Evolutionary conservation across 208 protist genomes (phyloP).

Genomic region (Polymyxa betae): DNA sequence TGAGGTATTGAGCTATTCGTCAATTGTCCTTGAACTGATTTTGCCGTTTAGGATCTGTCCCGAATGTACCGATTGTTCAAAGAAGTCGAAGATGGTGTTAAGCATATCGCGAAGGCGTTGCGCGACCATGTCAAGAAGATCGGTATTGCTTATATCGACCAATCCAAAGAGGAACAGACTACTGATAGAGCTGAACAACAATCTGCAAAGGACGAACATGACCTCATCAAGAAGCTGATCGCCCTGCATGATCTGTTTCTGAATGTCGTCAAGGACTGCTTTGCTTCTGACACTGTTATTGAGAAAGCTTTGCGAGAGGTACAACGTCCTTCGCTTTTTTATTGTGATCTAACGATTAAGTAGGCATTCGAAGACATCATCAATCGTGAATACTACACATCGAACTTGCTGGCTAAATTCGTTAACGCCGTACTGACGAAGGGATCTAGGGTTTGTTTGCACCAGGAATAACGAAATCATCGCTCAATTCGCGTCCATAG

Average conservation of each 20-base stretch:
- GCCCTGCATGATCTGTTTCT: conserved; percentile 58
- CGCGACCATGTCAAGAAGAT: conserved; percentile 57
- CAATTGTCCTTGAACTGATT: not conserved
- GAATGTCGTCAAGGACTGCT: conserved; percentile 60
- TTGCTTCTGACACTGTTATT: conserved; percentile 52
- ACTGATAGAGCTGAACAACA: not conserved
- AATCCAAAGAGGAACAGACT: conserved; percentile 51
- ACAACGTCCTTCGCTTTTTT: not conserved
- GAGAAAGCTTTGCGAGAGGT: conserved; percentile 57
- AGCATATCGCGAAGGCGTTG: conserved; percentile 57
- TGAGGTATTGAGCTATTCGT: not conserved
- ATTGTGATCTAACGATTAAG: not conserved
- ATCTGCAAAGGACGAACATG: conserved; percentile 52
- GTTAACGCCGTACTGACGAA: conserved; percentile 59
- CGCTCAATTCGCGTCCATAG: not conserved
- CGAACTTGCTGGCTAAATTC: conserved; percentile 58
- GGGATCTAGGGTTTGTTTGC: conserved; percentile 53
- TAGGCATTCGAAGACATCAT: conserved; percentile 60
- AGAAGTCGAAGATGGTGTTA: conserved; percentile 58
- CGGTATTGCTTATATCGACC: conserved; percentile 34
- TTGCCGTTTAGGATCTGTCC: conserved; percentile 13
- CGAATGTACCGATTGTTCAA: conserved; percentile 56
- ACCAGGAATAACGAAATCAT: not conserved
- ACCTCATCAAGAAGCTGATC: conserved; percentile 61
- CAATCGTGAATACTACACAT: conserved; percentile 60